Base-by-base conservation (phyloP, 768 basidiomycete species). In the Lactarius quietus region DNA sequence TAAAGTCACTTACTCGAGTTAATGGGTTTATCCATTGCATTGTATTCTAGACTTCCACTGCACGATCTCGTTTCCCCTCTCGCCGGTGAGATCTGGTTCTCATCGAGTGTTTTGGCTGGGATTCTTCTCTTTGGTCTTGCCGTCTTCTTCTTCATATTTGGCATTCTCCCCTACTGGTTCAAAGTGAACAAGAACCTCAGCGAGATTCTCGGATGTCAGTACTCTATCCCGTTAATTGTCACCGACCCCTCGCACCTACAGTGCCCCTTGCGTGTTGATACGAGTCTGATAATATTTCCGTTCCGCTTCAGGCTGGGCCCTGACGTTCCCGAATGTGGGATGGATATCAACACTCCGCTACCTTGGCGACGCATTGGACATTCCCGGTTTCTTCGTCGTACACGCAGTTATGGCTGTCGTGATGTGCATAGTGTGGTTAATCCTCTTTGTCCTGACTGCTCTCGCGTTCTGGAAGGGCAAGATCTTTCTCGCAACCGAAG, bases 261-360 rank as follows among this genome's bases (percentile, higher is more conserved):
- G n/a, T n/a, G n/a, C 12, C 45, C 38, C 43, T 53, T 23, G n/a
- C 58, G 60, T 26, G 41, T n/a, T 43, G 31, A 53, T 41, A 23
- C 36, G n/a, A 26, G n/a, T 53, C 35, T 48, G 61, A 51, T 56
- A 17, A 29, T 31, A 29, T 38, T 33, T 2, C 12, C 12, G 18
- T 26, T 35, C 20, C 8, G 35, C 39, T 43, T 1, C 54, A 78
- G 77, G 76, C 68, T 81, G 81, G 81, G 81, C 80, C 4, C 66
- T 82, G 59, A 81, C 80, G 0, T 82, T 82, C 70, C 80, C 80
- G 6, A 81, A 81, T 65, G 78, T 81, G 23, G 80, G 81, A 36
- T 82, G 81, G 80, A 82, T 82, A 54, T 73, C 76, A 17, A 76
- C 76, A 8, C 66, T 79, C 20, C 75, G 78, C 45, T 73, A 78